Conservation (phyloP, 2,329 filamentous ascomycete species). For the Exophiala spinifera region DNA sequence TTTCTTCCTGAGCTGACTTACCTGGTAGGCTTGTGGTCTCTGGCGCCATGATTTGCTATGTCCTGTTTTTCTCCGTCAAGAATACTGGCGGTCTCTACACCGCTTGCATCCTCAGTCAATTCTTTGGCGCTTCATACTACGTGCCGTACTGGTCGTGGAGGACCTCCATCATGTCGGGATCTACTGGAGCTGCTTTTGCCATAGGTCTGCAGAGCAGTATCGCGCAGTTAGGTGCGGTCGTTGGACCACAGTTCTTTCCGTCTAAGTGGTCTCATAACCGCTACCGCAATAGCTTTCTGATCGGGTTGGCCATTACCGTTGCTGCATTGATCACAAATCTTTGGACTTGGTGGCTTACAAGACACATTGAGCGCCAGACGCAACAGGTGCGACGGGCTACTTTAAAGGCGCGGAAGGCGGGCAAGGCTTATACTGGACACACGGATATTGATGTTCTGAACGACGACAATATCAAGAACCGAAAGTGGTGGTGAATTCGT, state of each 20-base stretch:
- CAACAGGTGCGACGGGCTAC: too few relatives aligned
- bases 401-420: too few relatives aligned
- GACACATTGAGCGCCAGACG: too few relatives aligned
- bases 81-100: not conserved
- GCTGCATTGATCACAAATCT: too few relatives aligned
- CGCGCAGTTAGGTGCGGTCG: not conserved
- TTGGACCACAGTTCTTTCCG: not conserved
- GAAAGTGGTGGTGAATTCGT: too few relatives aligned
- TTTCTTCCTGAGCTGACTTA: too few relatives aligned
- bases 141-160: slow-evolving; percentile 1
- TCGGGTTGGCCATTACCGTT: too few relatives aligned
- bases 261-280: not conserved
- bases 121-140: not conserved
- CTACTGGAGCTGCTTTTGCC: not conserved
- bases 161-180: not conserved
- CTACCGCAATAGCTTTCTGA: too few relatives aligned
- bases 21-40: not conserved
- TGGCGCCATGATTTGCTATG: not conserved
- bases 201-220: not conserved
- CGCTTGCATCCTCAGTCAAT: not conserved
- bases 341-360: too few relatives aligned
- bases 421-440: too few relatives aligned
- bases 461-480: too few relatives aligned
- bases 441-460: too few relatives aligned
- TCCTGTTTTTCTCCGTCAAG: not conserved